A percentile compares a stretch with the other conserved stretches of the same genome.
These are phyloP conservation scores for Clavispora carvajalis DNA, from an alignment of 805 yeast genomes.

Conservation along the genomic window DNA sequence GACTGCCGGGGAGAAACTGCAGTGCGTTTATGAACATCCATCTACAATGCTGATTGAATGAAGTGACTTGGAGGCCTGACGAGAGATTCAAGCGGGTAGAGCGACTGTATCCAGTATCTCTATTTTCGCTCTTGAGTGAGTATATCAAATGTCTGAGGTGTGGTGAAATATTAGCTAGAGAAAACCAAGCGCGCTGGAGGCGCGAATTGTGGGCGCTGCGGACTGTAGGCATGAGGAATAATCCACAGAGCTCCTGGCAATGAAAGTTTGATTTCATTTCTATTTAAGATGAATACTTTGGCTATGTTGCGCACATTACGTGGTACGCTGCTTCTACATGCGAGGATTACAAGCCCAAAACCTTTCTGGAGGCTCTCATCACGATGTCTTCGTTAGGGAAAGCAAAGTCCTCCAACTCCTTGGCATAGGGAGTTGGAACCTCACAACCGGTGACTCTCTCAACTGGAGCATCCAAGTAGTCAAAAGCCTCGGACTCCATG, in stretches of 20 bases:
- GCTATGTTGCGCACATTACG: not conserved
- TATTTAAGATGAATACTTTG: not conserved
- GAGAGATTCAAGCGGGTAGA: not conserved
- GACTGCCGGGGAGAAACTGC: not conserved
- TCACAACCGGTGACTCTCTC: constrained; percentile 99
- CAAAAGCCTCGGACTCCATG: constrained; percentile 98
- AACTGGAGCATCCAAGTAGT: constrained; percentile 96
- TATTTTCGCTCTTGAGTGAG: too few species aligned
- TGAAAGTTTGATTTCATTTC: not conserved
- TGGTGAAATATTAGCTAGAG: not conserved
- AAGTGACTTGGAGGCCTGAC: not conserved
- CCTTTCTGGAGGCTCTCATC: constrained; percentile 80
- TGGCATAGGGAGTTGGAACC: constrained; percentile 98
- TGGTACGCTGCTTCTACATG: not conserved
- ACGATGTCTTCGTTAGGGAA: constrained; percentile 96
- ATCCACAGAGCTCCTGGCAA: too few species aligned
- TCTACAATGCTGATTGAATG: not conserved
- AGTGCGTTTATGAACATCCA: constrained; percentile 14
- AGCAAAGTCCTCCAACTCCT: constrained; percentile 93
- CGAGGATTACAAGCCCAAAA: constrained; percentile 52
- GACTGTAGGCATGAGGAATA: too few species aligned
- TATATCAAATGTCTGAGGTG: too few species aligned
- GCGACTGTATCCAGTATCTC: too few species aligned
- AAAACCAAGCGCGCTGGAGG: not conserved
- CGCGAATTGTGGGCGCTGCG: too few species aligned